These are phyloP conservation scores for Gnaphalium uliginosum DNA, from an alignment of 129 eudicot genomes.

Conservation along the genomic window DNA sequence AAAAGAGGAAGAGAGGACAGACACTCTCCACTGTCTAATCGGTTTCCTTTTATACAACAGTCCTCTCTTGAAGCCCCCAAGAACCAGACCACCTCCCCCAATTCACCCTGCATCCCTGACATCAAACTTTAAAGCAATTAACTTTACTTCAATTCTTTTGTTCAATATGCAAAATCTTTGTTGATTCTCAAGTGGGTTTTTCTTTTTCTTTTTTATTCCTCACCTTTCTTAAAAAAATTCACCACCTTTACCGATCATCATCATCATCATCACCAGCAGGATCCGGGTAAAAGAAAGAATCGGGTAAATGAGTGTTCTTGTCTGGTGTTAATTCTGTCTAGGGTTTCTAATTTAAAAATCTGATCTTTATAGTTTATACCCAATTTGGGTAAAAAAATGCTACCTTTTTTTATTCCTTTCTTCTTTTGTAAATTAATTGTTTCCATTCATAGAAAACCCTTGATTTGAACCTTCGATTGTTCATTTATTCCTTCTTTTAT, in stretches of 20 bases:
- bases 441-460: conserved; percentile 38
- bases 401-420: conserved; percentile 25
- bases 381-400: conserved; percentile 48
- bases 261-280: conserved; percentile 25
- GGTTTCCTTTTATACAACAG: conserved; percentile 41
- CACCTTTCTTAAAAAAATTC: background rate
- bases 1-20: conserved; percentile 3
- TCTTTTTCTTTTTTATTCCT: conserved; percentile 15
- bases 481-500: conserved; percentile 22
- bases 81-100: conserved; percentile 39
- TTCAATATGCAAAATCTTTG: background rate
- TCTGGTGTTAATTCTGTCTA: conserved; percentile 20
- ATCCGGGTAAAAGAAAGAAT: conserved; percentile 37
- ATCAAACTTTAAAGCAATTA: conserved; percentile 13
- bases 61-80: conserved; percentile 30
- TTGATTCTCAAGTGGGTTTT: conserved; percentile 24
- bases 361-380: conserved; percentile 24
- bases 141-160: conserved; percentile 17
- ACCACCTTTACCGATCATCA: conserved; percentile 23
- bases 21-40: conserved; percentile 21
- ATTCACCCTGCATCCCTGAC: conserved; percentile 36
- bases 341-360: conserved; percentile 30
- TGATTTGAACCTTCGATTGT: conserved; percentile 38
- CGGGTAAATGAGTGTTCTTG: conserved; percentile 33
- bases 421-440: conserved; percentile 24